phyloP scores from a whole-genome alignment of 768 basidiomycete genomes.

The Sarcodon aspratus region DNA sequence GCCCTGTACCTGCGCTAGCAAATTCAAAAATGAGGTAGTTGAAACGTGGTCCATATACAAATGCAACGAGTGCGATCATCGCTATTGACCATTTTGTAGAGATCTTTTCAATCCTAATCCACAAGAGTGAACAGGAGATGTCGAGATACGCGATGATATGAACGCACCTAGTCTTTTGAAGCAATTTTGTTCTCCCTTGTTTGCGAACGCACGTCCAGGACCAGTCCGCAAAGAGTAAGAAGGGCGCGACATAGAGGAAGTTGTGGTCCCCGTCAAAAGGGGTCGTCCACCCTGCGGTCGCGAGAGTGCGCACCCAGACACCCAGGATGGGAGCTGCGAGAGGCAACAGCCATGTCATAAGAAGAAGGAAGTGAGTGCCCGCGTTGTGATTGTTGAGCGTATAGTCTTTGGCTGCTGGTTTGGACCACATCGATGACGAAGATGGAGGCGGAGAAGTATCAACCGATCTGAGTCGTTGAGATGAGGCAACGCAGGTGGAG shows the following conservation, averaged over 20 bases:
- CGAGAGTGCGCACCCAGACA: constrained; percentile 84
- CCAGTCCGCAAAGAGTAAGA: constrained; percentile 51
- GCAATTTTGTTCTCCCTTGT: background rate
- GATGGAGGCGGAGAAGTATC: background rate
- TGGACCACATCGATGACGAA: background rate
- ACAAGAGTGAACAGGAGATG: background rate
- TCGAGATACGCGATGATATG: constrained; percentile 12
- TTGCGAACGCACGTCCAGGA: constrained; percentile 19
- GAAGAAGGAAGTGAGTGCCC: constrained; percentile 47
- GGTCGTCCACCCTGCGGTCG: constrained; percentile 65
- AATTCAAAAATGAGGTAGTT: constrained; percentile 59
- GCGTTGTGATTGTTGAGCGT: constrained; percentile 1
- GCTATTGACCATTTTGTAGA: constrained; percentile 45
- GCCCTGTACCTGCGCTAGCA: constrained; percentile 34
- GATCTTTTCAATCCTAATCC: constrained; percentile 10
- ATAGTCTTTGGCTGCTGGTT: background rate
- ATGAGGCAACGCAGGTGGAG: constrained; percentile 37
- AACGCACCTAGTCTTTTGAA: constrained; percentile 11
- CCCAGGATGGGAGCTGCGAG: constrained; percentile 65
- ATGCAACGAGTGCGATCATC: constrained; percentile 37
- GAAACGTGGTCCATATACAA: constrained; percentile 55
- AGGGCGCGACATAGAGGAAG: constrained; percentile 52
- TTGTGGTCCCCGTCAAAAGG: constrained; percentile 80
- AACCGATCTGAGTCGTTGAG: background rate
- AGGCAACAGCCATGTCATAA: constrained; percentile 78